A percentile compares a stretch with the other conserved stretches of the same genome.
phyloP scores from a whole-genome alignment of 2,329 filamentous ascomycete species.

The Cladosporium velox region DNA sequence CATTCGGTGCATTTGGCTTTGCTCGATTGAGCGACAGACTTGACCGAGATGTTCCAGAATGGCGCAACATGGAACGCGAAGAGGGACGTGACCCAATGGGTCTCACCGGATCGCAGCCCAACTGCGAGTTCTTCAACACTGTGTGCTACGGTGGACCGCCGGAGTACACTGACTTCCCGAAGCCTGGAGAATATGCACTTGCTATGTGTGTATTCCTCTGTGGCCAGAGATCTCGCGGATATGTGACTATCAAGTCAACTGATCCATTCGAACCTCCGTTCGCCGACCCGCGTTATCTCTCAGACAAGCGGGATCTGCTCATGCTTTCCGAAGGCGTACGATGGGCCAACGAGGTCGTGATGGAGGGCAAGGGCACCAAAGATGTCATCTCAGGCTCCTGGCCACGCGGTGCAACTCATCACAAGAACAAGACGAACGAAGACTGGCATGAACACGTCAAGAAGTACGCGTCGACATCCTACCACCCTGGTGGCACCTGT shows the following conservation, averaged over 20 bases:
- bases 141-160: conserved; percentile 64
- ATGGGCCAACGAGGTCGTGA: conserved; percentile 62
- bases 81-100: conserved; percentile 64
- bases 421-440: conserved; percentile 55
- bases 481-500: conserved; percentile 60
- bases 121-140: conserved; percentile 64
- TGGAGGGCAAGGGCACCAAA: conserved; percentile 59
- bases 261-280: conserved; percentile 56
- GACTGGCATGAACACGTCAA: conserved; percentile 61
- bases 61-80: conserved; percentile 51
- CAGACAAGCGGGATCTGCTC: conserved; percentile 59
- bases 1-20: conserved; percentile 64
- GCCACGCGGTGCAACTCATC: conserved; percentile 55
- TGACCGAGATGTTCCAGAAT: conserved; percentile 52
- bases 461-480: conserved; percentile 53
- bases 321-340: conserved; percentile 61
- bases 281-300: conserved; percentile 61
- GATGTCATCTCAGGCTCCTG: conserved; percentile 62
- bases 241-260: conserved; percentile 52
- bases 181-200: conserved; percentile 58
- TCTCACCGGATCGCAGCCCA: conserved; percentile 57
- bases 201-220: conserved; percentile 61
- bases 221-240: conserved; percentile 58
- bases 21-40: conserved; percentile 64
- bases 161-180: conserved; percentile 57